Conservation (phyloP, 2,329 filamentous ascomycete species). For the Cladosporium sphaerospermum region DNA sequence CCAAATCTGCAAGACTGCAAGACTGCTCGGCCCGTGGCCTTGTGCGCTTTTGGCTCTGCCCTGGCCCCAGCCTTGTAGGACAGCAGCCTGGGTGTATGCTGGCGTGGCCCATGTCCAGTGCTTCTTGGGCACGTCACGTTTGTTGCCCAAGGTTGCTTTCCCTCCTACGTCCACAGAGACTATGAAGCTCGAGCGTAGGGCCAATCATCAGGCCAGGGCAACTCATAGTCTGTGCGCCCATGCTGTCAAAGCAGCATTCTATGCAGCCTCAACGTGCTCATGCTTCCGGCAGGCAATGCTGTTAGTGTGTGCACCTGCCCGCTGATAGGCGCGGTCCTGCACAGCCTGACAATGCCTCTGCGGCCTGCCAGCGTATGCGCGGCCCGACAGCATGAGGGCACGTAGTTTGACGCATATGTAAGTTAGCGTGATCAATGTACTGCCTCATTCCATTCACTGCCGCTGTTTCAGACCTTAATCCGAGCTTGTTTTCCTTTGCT, state of each 20-base stretch:
- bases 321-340: slow-evolving; percentile 5
- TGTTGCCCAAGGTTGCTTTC: slow-evolving; percentile 8
- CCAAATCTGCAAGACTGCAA: neutral
- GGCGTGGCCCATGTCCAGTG: slow-evolving; percentile 4
- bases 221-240: slow-evolving; percentile 2
- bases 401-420: slow-evolving; percentile 1
- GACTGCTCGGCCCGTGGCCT: slow-evolving; percentile 5
- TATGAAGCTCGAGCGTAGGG: neutral
- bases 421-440: slow-evolving; percentile 1
- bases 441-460: slow-evolving; percentile 5
- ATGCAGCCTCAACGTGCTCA: slow-evolving; percentile 9
- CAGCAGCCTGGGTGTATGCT: slow-evolving; percentile 6
- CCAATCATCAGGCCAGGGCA: slow-evolving; percentile 2
- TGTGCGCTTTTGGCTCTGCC: slow-evolving; percentile 1
- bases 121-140: slow-evolving; percentile 4
- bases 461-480: neutral
- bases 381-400: slow-evolving; percentile 1
- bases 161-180: neutral
- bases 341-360: slow-evolving; percentile 14
- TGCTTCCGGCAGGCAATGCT: slow-evolving; percentile 9
- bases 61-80: slow-evolving; percentile 6
- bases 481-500: slow-evolving; percentile 9
- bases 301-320: slow-evolving; percentile 9
- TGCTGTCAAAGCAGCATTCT: slow-evolving; percentile 11
- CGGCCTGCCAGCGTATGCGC: slow-evolving; percentile 9